Evolutionary conservation across 1,284 basidiomycete species (phyloP).

Genomic region (Tremellales sp.): DNA sequence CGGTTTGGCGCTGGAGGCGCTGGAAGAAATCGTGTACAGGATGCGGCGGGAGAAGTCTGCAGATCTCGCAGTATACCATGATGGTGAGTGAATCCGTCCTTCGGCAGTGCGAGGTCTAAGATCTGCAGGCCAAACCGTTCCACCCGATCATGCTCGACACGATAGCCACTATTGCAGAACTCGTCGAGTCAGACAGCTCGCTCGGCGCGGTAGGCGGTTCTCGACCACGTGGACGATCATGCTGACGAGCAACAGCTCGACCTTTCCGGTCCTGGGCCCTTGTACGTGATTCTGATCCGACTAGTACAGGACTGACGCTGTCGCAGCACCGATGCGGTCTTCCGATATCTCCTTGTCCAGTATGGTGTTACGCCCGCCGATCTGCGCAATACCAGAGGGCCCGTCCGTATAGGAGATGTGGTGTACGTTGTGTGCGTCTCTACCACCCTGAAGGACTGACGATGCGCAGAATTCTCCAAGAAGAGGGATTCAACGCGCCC

Average conservation of each 20-base stretch:
- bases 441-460: not conserved
- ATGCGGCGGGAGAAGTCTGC: constrained; percentile 14
- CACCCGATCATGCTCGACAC: constrained; percentile 36
- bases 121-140: constrained; percentile 22
- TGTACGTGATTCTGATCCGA: constrained; percentile 10
- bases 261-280: constrained; percentile 31
- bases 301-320: not conserved
- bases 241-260: constrained; percentile 18
- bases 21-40: constrained; percentile 1
- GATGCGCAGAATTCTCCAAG: constrained; percentile 14
- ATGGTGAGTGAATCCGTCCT: constrained; percentile 14
- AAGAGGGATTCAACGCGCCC: constrained; percentile 21
- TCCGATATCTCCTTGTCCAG: constrained; percentile 34
- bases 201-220: constrained; percentile 13
- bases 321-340: constrained; percentile 28
- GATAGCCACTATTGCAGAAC: constrained; percentile 21
- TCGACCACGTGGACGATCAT: not conserved
- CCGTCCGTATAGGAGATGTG: constrained; percentile 36
- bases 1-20: constrained; percentile 10
- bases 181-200: constrained; percentile 8
- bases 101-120: too few species aligned
- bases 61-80: constrained; percentile 29
- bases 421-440: constrained; percentile 17
- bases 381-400: constrained; percentile 19
- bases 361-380: constrained; percentile 34